Percentiles rank a stretch among this genome's conserved stretches.
phyloP scores from a whole-genome alignment of 2,329 filamentous ascomycete genomes.

The Trichophyton simii region DNA sequence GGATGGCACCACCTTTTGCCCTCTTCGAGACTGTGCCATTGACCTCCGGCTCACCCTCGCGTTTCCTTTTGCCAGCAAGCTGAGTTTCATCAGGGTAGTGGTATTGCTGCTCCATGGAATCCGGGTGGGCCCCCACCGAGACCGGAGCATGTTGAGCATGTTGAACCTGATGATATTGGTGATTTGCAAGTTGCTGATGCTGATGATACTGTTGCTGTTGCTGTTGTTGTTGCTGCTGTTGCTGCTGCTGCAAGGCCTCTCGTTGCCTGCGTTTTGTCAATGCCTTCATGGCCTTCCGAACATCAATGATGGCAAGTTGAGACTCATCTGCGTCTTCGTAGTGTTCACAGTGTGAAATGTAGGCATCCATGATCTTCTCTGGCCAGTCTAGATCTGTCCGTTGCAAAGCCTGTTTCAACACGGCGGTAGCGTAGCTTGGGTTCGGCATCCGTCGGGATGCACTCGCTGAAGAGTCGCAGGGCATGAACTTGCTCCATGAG shows the following conservation, averaged over 20 bases:
- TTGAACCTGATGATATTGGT: slow-evolving; percentile 3
- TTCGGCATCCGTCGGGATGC: slow-evolving; percentile 46
- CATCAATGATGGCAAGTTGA: slow-evolving; percentile 59
- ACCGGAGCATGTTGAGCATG: slow-evolving; percentile 10
- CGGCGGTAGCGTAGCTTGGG: slow-evolving; percentile 61
- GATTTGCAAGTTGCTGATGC: background rate
- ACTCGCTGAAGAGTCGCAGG: slow-evolving; percentile 40
- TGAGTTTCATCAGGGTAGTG: slow-evolving; percentile 20
- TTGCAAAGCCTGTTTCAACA: slow-evolving; percentile 59
- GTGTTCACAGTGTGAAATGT: slow-evolving; percentile 58
- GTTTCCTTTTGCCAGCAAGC: slow-evolving; percentile 55
- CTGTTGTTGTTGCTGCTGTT: slow-evolving; percentile 12
- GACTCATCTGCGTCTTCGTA: slow-evolving; percentile 70
- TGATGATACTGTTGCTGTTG: slow-evolving; percentile 4
- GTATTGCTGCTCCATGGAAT: slow-evolving; percentile 13
- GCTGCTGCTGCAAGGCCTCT: slow-evolving; percentile 35
- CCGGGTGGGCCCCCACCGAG: slow-evolving; percentile 13
- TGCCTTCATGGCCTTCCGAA: slow-evolving; percentile 54
- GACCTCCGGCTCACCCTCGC: slow-evolving; percentile 42
- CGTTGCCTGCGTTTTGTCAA: slow-evolving; percentile 52
- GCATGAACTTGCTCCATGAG: slow-evolving; percentile 47
- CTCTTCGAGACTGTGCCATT: slow-evolving; percentile 54
- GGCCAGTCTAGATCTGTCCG: slow-evolving; percentile 39
- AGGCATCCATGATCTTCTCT: slow-evolving; percentile 37
- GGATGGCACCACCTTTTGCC: slow-evolving; percentile 39